Evolutionary conservation across 2,329 filamentous ascomycete genomes (phyloP).

Genomic region (Curvularia sp.): DNA sequence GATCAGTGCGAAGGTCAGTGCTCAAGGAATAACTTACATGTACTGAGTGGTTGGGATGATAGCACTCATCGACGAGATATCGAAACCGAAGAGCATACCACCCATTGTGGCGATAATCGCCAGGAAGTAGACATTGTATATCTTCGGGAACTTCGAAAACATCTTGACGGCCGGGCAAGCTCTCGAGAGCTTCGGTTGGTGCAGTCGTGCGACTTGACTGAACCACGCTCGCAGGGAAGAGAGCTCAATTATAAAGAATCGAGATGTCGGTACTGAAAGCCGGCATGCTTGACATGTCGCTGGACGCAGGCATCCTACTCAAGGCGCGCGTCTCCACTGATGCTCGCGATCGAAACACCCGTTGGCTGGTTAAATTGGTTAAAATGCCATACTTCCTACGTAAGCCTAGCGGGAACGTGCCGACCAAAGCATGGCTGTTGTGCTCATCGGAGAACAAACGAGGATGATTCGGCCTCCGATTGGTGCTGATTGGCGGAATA

Average conservation of each 20-base stretch:
- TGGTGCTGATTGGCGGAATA: slow-evolving; percentile 21
- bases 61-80: slow-evolving; percentile 75
- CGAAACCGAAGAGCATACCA: slow-evolving; percentile 78
- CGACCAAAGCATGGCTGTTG: slow-evolving; percentile 3
- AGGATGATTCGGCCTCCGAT: slow-evolving; percentile 9
- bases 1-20: not conserved
- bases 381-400: slow-evolving; percentile 7
- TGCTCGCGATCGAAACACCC: slow-evolving; percentile 6
- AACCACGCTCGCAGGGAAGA: slow-evolving; percentile 5
- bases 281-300: slow-evolving; percentile 4
- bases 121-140: slow-evolving; percentile 66
- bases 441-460: slow-evolving; percentile 13
- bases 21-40: slow-evolving; percentile 17
- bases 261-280: slow-evolving; percentile 1
- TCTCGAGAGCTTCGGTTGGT: slow-evolving; percentile 14
- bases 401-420: slow-evolving; percentile 10
- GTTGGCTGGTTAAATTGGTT: slow-evolving; percentile 17
- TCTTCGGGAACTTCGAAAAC: slow-evolving; percentile 54
- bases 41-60: slow-evolving; percentile 35
- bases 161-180: slow-evolving; percentile 30
- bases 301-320: slow-evolving; percentile 13
- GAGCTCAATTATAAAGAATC: slow-evolving; percentile 20
- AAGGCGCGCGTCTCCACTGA: slow-evolving; percentile 17
- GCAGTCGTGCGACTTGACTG: slow-evolving; percentile 9
- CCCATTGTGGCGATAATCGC: slow-evolving; percentile 66